Evolutionary conservation across 2,329 filamentous ascomycete genomes (phyloP).

Genomic region (Venturia asperata): DNA sequence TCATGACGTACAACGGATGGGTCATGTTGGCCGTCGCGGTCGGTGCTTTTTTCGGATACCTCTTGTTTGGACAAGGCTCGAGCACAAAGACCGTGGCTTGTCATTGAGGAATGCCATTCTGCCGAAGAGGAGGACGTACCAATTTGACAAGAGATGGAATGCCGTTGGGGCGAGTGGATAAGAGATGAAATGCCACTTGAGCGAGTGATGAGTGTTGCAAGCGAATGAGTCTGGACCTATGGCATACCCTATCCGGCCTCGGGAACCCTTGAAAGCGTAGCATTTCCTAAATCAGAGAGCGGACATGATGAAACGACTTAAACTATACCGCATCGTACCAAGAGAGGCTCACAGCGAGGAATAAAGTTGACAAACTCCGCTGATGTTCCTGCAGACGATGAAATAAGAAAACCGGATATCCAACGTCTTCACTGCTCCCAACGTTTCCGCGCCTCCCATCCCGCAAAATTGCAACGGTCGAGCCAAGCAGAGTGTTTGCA

Average conservation of each 20-base stretch:
- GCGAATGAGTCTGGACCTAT: not conserved
- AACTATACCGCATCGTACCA: not conserved
- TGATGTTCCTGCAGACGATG: no score
- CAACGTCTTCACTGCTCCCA: no score
- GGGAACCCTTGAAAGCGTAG: not conserved
- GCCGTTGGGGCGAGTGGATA: not conserved
- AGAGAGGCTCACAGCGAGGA: not conserved
- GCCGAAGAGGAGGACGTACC: not conserved
- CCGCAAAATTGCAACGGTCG: no score
- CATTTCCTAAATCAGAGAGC: not conserved
- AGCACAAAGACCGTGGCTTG: constrained; percentile 84
- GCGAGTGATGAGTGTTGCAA: not conserved
- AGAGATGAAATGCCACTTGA: no score
- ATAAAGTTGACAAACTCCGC: no score
- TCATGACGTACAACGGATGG: constrained; percentile 99
- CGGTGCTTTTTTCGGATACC: constrained; percentile 82
- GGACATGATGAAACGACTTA: not conserved
- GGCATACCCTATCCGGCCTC: not conserved
- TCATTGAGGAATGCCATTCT: constrained; percentile 50
- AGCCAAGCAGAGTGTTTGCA: no score
- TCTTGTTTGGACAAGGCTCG: constrained; percentile 66
- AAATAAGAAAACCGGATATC: no score
- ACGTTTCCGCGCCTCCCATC: no score
- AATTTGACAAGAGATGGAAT: not conserved
- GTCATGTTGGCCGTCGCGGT: constrained; percentile 88